Evolutionary conservation across 352 stramenopile species (phyloP).

Genomic region (Globisporangium sylvaticum): DNA sequence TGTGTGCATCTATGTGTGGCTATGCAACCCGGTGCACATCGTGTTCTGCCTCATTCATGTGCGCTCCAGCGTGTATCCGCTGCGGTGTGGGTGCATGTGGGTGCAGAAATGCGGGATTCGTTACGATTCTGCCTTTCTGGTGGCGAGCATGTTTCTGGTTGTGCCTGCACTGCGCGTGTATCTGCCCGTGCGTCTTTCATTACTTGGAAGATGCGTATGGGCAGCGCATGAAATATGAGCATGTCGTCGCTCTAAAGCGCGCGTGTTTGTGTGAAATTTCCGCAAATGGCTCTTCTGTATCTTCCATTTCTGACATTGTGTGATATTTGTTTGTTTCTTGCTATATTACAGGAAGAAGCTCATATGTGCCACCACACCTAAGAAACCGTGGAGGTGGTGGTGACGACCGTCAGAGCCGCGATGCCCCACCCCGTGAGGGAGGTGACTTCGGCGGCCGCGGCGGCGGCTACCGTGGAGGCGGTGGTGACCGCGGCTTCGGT

Average conservation of each 20-base stretch:
- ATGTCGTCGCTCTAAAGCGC: not conserved
- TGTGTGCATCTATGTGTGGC: not conserved
- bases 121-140: not conserved
- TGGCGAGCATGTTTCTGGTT: not conserved
- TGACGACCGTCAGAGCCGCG: slow-evolving; percentile 17
- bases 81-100: not conserved
- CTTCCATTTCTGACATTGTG: not conserved
- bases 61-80: not conserved
- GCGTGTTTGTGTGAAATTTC: not conserved
- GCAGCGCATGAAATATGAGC: not conserved
- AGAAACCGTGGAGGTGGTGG: slow-evolving; percentile 37
- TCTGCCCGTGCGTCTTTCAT: not conserved
- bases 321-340: not conserved
- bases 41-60: not conserved
- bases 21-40: no score
- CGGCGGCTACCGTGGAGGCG: slow-evolving; percentile 18
- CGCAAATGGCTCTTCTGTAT: not conserved
- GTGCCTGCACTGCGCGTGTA: not conserved
- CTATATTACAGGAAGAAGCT: slow-evolving; percentile 44
- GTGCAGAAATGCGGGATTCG: slow-evolving; percentile 3
- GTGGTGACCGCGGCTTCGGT: slow-evolving; percentile 24
- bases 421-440: slow-evolving; percentile 18
- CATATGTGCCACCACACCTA: slow-evolving; percentile 77
- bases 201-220: not conserved
- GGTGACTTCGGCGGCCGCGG: slow-evolving; percentile 24